Conservation (phyloP, 176 grass and related monocot genomes). For the Raddia distichophylla region DNA sequence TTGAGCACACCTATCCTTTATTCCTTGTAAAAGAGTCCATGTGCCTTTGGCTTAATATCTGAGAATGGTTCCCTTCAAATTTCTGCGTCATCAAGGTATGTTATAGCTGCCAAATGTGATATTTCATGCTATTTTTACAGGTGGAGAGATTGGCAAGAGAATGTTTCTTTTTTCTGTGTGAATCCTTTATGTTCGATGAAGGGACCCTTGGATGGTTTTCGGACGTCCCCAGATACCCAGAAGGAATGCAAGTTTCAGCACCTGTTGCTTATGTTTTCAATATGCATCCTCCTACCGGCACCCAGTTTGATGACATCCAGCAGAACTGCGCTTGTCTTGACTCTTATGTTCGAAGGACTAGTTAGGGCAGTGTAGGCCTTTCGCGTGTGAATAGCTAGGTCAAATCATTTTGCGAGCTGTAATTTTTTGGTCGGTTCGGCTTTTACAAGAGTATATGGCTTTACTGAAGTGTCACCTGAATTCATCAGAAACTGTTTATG, state of each 20-base stretch:
- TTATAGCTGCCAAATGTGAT: not conserved
- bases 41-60: not conserved
- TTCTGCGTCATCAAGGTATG: not conserved
- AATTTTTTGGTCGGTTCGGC: constrained; percentile 14
- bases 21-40: too few species aligned
- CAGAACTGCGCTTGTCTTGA: constrained; percentile 41
- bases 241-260: constrained; percentile 63
- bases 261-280: constrained; percentile 73
- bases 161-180: constrained; percentile 64
- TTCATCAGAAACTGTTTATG: too few species aligned
- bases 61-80: constrained; percentile 13
- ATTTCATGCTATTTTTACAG: constrained; percentile 38
- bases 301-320: constrained; percentile 46
- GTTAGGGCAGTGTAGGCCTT: not conserved
- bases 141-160: constrained; percentile 81
- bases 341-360: constrained; percentile 24
- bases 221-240: constrained; percentile 35
- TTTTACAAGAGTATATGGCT: not conserved
- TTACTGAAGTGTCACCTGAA: not conserved
- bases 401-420: constrained; percentile 7
- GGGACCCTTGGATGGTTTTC: constrained; percentile 65
- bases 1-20: not conserved
- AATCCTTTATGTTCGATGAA: constrained; percentile 87
- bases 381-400: constrained; percentile 22
- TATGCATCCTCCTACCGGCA: constrained; percentile 57